phyloP scores from a whole-genome alignment of 2,329 filamentous ascomycete genomes.

The Phaeomoniella chlamydospora region DNA sequence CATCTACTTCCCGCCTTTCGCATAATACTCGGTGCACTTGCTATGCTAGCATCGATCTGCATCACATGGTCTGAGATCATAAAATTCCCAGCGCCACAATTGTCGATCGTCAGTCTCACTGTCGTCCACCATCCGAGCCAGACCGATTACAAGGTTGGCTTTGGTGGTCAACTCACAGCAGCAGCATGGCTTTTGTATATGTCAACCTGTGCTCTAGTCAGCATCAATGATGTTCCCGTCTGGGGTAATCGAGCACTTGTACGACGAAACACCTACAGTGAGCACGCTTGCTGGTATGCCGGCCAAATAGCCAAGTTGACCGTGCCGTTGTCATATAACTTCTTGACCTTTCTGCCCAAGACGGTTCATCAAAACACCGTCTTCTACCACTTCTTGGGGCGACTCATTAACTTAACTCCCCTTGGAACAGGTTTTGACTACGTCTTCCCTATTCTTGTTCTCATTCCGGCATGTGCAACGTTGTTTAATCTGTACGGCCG shows the following conservation, averaged over 20 bases:
- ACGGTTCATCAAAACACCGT: conserved; percentile 61
- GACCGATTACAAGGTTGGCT: conserved; percentile 61
- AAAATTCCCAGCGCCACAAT: conserved; percentile 61
- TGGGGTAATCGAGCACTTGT: conserved; percentile 92
- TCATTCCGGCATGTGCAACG: conserved; percentile 73
- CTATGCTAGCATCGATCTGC: conserved; percentile 61
- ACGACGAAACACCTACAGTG: conserved; percentile 76
- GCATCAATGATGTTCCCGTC: conserved; percentile 86
- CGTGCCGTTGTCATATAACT: conserved; percentile 90
- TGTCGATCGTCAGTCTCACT: conserved; percentile 54
- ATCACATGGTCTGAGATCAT: conserved; percentile 91
- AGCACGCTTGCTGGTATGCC: conserved; percentile 92
- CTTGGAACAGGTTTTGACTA: conserved; percentile 74
- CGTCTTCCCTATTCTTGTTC: conserved; percentile 75
- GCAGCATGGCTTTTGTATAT: conserved; percentile 91
- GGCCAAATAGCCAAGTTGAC: conserved; percentile 85
- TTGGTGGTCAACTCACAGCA: conserved; percentile 73
- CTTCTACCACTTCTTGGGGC: conserved; percentile 78
- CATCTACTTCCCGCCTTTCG: conserved; percentile 57
- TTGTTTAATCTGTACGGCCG: conserved; percentile 81
- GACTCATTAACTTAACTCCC: conserved; percentile 67
- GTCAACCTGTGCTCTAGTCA: conserved; percentile 76
- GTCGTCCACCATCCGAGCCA: conserved; percentile 53
- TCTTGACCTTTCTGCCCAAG: conserved; percentile 71
- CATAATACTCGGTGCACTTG: conserved; percentile 49